These are phyloP conservation scores for Quercus ilex DNA, from an alignment of 306 rosid species.

Conservation along the genomic window DNA sequence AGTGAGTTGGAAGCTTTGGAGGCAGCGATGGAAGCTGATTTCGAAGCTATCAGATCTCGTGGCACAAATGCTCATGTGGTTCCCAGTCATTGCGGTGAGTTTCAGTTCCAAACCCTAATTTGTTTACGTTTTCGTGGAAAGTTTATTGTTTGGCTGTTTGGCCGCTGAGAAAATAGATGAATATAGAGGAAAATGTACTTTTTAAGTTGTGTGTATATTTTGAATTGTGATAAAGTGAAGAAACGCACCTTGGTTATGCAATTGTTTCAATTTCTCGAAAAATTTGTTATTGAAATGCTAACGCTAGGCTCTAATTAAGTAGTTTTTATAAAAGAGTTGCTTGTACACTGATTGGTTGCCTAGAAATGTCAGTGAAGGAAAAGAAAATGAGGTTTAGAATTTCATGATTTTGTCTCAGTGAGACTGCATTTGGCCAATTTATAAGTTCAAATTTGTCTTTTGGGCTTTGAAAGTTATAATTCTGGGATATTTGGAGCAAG, in stretches of 20 bases:
- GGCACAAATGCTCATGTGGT: constrained; percentile 61
- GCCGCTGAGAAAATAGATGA: constrained; percentile 10
- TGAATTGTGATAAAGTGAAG: background rate
- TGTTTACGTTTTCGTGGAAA: background rate
- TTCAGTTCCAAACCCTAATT: constrained; percentile 29
- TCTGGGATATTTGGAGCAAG: background rate
- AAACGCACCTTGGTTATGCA: background rate
- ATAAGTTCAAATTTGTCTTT: no score
- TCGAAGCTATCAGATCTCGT: constrained; percentile 82
- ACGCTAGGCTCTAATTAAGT: background rate
- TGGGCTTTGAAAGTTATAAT: no score
- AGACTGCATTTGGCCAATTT: no score
- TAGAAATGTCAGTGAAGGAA: background rate
- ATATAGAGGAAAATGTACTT: background rate
- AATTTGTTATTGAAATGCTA: background rate
- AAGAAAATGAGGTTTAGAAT: background rate
- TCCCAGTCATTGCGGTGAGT: constrained; percentile 90
- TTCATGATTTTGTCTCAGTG: background rate
- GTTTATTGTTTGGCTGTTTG: constrained; percentile 7
- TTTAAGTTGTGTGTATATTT: background rate
- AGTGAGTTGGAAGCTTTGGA: constrained; percentile 58
- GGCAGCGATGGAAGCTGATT: constrained; percentile 66
- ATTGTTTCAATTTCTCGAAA: background rate
- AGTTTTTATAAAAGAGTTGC: background rate
- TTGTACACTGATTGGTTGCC: background rate